Evolutionary conservation across 2,329 filamentous ascomycete species (phyloP).

Genomic region (Sarocladiaceae sp.): DNA sequence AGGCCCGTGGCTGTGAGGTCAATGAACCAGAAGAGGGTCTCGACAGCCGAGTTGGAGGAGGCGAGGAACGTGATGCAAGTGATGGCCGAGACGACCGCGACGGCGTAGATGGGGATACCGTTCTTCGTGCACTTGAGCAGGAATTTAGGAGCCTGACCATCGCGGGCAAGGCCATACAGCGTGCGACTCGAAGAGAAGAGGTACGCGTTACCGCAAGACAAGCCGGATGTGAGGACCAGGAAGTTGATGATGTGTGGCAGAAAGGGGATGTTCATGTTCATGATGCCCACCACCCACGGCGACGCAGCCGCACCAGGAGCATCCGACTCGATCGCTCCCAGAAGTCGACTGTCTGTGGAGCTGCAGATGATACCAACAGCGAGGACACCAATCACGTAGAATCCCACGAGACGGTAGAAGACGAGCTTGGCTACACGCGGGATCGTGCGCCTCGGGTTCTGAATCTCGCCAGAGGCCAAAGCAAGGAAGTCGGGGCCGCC

Average conservation of each 20-base stretch:
- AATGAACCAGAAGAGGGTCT: conserved; percentile 46
- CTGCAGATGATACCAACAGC: conserved; percentile 48
- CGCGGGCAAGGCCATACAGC: conserved; percentile 40
- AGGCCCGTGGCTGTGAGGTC: conserved; percentile 49
- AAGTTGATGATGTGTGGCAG: conserved; percentile 52
- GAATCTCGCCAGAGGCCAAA: conserved; percentile 50
- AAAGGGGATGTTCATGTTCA: conserved; percentile 42
- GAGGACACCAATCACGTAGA: conserved; percentile 63
- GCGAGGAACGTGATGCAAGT: conserved; percentile 45
- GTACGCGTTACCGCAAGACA: conserved; percentile 40
- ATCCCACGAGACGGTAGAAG: conserved; percentile 64
- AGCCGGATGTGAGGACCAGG: conserved; percentile 51
- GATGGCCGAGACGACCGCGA: conserved; percentile 40
- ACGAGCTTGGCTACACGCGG: conserved; percentile 66
- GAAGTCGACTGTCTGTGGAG: conserved; percentile 39
- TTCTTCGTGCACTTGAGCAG: conserved; percentile 50
- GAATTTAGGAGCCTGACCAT: conserved; percentile 40
- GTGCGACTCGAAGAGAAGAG: conserved; percentile 40
- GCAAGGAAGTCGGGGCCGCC: conserved; percentile 62
- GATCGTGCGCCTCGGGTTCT: conserved; percentile 59
- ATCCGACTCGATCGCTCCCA: conserved; percentile 37
- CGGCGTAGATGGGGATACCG: conserved; percentile 53
- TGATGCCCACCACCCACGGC: conserved; percentile 56
- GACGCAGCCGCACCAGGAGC: conserved; percentile 49
- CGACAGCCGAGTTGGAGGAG: conserved; percentile 36